Evolutionary conservation across 139 green algal species (phyloP).

Genomic region (Parachlorella kessleri): DNA sequence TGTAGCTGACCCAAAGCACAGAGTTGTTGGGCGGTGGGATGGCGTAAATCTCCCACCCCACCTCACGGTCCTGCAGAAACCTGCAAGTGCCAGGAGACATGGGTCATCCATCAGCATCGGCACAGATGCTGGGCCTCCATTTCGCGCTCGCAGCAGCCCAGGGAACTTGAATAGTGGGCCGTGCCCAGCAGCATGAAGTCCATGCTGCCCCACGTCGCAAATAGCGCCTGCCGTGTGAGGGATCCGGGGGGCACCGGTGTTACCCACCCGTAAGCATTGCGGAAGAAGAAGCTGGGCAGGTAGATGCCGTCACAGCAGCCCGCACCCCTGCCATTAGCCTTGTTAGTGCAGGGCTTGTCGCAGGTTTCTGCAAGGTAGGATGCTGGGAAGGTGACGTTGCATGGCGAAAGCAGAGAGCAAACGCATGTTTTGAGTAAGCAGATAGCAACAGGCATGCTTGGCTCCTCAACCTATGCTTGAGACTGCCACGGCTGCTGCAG

Average conservation of each 20-base stretch:
- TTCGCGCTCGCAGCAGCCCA: too few species aligned
- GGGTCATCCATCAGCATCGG: too few species aligned
- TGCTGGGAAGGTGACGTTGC: not conserved
- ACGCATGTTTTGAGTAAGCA: not conserved
- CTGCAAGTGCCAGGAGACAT: not conserved
- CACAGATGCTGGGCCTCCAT: too few species aligned
- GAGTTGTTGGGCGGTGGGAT: not conserved
- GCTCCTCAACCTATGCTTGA: not conserved
- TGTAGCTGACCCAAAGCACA: not conserved
- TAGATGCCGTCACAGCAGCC: constrained; percentile 24
- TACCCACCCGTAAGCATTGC: not conserved
- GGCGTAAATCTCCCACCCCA: not conserved
- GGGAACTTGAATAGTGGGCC: too few species aligned
- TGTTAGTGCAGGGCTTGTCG: not conserved
- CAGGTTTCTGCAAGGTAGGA: not conserved
- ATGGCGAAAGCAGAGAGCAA: not conserved
- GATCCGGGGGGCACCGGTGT: too few species aligned
- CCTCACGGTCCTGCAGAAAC: constrained; percentile 20
- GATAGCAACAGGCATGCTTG: not conserved
- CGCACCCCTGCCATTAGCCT: too few species aligned
- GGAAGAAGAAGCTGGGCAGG: constrained; percentile 15
- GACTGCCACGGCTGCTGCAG: not conserved
- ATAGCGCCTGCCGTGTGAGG: too few species aligned
- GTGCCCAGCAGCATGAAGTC: not conserved
- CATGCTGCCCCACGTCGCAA: too few species aligned